Evolutionary conservation across 2,329 filamentous ascomycete genomes (phyloP), one percentile per base, ranked within the genome.

Genomic region (Chaetomiaceae sp.): DNA sequence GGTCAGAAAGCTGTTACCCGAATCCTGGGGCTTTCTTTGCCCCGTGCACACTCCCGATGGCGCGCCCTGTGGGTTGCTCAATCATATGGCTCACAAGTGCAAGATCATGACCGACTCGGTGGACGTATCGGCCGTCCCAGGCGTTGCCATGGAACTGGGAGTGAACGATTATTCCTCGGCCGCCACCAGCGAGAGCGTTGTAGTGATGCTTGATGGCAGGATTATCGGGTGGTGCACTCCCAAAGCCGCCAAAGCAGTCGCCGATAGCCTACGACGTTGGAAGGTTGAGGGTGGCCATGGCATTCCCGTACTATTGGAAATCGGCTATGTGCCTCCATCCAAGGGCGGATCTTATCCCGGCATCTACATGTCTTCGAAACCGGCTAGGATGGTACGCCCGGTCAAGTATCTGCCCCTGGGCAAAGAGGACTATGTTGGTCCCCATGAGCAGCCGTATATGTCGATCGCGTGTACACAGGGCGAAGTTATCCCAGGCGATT

Each of bases 11-110:
- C 76, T 99, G 62, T 74, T 97, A 18, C 94, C 94, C 2, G 94
- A 99, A 68, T 96, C 90, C 62, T 99, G 94, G 94, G 94, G 94
- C 7, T 99, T 96, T 73, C 76, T 99, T 61, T 99, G 94, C 66
- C 94, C 94, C 16, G 92, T 97, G 2, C 94, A 99, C 70, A 99
- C 94, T 4, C 94, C 94, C 58, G 94, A 99, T 80, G 94, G 94
- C 73, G 81, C 87, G 65, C 94, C 94, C 56, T 99, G 94, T 70
- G 94, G 94, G 67, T 78, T 99, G 58, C 76, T 99, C 30, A 97
- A 96, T 69, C 94, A 99, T 75, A 75, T 99, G 67, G 85, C 94
- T 1, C 94, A 97, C 73, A 96, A 95, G 71, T 97, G 94, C 73
- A 85, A 87, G 68, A 87, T 99, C 58, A 83, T 90, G 64, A 97